A percentile compares a stretch with the other conserved stretches of the same genome.
These are phyloP conservation scores for Striga hermonthica DNA, from an alignment of 305 asterid species.

Conservation along the genomic window DNA sequence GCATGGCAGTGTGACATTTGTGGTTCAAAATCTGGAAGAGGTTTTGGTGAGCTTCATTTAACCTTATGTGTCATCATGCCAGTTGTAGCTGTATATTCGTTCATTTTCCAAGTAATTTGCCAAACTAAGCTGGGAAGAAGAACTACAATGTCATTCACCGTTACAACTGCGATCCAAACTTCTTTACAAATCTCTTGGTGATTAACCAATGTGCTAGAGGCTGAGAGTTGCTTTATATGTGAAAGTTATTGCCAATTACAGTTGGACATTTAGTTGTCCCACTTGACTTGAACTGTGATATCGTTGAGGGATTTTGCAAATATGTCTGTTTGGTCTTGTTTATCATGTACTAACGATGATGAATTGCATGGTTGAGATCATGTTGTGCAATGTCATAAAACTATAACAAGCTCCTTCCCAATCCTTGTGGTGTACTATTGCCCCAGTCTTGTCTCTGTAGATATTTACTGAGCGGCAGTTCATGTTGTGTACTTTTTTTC, in stretches of 20 bases:
- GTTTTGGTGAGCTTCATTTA: slow-evolving; percentile 55
- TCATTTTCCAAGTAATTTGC: background rate
- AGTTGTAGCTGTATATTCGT: background rate
- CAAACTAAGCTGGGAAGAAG: slow-evolving; percentile 3
- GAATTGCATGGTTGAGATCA: background rate
- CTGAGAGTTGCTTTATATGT: background rate
- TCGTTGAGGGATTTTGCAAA: background rate
- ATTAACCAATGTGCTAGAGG: background rate
- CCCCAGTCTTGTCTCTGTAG: slow-evolving; percentile 2
- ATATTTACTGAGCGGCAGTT: background rate
- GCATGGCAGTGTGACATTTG: slow-evolving; percentile 93
- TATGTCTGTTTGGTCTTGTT: background rate
- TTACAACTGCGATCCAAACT: background rate
- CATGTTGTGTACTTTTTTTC: background rate
- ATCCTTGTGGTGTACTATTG: background rate
- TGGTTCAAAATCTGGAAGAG: slow-evolving; percentile 94
- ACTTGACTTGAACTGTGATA: background rate
- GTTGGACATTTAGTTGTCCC: background rate
- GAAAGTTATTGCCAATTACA: background rate
- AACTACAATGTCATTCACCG: background rate
- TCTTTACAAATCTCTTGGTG: background rate
- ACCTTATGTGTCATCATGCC: slow-evolving; percentile 2
- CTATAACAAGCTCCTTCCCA: too few species aligned
- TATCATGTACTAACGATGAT: slow-evolving; percentile 3
- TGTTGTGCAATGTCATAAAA: background rate